A percentile compares a stretch with the other conserved stretches of the same genome.
These are phyloP conservation scores for Candida vartiovaarae DNA, from an alignment of 805 yeast genomes.

Conservation along the genomic window DNA sequence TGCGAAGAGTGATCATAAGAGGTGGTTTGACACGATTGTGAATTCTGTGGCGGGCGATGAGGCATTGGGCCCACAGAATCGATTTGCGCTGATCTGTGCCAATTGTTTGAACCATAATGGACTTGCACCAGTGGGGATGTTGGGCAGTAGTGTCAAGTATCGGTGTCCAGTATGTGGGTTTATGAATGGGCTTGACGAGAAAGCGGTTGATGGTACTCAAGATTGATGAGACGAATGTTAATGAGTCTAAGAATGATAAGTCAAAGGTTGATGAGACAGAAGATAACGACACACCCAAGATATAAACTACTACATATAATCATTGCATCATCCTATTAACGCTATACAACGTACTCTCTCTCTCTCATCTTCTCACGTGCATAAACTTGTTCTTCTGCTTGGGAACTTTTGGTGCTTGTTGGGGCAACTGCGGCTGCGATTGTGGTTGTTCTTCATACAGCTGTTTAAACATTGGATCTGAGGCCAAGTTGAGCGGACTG, in stretches of 20 bases:
- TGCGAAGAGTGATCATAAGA: not conserved
- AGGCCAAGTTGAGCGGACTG: slow-evolving; percentile 66
- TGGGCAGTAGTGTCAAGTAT: slow-evolving; percentile 45
- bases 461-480: slow-evolving; percentile 69
- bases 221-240: not conserved
- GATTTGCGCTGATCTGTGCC: slow-evolving; percentile 68
- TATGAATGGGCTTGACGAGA: slow-evolving; percentile 22
- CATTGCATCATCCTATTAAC: not conserved
- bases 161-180: slow-evolving; percentile 61
- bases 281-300: too few relatives aligned
- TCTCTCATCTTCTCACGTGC: slow-evolving; percentile 45
- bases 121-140: slow-evolving; percentile 64
- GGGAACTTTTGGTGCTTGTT: slow-evolving; percentile 29
- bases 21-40: slow-evolving; percentile 30
- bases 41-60: slow-evolving; percentile 51
- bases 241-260: not conserved
- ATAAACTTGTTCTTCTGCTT: slow-evolving; percentile 51
- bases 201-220: not conserved
- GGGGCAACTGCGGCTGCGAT: slow-evolving; percentile 26
- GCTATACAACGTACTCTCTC: slow-evolving; percentile 10
- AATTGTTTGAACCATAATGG: slow-evolving; percentile 72
- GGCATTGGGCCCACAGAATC: slow-evolving; percentile 48
- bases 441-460: slow-evolving; percentile 52
- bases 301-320: not conserved
- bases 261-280: too few relatives aligned